Conservation (phyloP, 192 early-diverging fungal genomes). For the Mortierella claussenii region DNA sequence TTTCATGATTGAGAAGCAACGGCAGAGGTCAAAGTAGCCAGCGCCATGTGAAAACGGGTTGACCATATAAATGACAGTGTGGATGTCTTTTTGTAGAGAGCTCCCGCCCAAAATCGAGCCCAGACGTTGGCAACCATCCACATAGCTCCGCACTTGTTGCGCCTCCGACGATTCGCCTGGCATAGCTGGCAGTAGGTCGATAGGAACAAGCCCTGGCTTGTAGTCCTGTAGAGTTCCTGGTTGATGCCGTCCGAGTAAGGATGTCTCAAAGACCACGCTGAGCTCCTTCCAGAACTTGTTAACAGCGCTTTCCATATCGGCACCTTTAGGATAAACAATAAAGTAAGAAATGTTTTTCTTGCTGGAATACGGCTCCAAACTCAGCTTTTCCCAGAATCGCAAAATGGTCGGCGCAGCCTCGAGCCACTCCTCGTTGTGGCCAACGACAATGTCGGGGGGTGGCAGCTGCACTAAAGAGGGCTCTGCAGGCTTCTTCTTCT, state of each 20-base stretch:
- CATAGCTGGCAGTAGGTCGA: slow-evolving; percentile 51
- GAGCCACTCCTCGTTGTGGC: slow-evolving; percentile 61
- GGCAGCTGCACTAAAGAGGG: slow-evolving; percentile 55
- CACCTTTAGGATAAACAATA: slow-evolving; percentile 60
- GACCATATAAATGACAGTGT: slow-evolving; percentile 63
- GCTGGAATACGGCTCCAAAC: slow-evolving; percentile 62
- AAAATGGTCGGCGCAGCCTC: slow-evolving; percentile 63
- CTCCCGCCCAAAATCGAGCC: slow-evolving; percentile 54
- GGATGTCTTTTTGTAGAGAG: slow-evolving; percentile 39
- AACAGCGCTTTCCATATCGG: slow-evolving; percentile 44
- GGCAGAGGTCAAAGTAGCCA: slow-evolving; percentile 57
- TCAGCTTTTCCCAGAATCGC: slow-evolving; percentile 66
- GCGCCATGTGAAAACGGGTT: slow-evolving; percentile 61
- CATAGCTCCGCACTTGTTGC: slow-evolving; percentile 58
- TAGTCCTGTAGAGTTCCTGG: slow-evolving; percentile 51
- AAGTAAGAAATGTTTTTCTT: slow-evolving; percentile 65
- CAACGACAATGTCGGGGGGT: slow-evolving; percentile 62
- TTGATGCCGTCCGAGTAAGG: slow-evolving; percentile 58
- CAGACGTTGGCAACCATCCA: slow-evolving; percentile 57
- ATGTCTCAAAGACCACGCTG: slow-evolving; percentile 59
- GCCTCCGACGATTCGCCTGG: slow-evolving; percentile 49
- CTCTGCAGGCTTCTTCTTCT: slow-evolving; percentile 58
- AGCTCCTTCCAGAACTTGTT: slow-evolving; percentile 58
- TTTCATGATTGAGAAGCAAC: slow-evolving; percentile 61
- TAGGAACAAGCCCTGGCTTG: slow-evolving; percentile 57